These are phyloP conservation scores for Cylindricascospora bacillispora DNA, from an alignment of 1,139 yeast genomes.

Conservation along the genomic window DNA sequence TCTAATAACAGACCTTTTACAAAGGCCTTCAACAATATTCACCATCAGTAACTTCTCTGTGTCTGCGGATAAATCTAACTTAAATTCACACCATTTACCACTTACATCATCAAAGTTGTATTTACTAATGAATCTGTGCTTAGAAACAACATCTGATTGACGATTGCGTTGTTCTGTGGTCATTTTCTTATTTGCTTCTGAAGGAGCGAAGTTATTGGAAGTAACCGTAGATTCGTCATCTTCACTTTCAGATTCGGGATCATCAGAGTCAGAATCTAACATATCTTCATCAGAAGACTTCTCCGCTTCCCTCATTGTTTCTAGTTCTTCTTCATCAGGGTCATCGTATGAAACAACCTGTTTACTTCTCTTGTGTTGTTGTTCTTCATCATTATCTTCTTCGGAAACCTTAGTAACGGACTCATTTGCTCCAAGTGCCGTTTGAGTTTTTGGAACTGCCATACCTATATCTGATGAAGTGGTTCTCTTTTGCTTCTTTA, in stretches of 20 bases:
- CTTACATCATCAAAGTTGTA: constrained; percentile 81
- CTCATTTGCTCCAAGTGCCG: constrained; percentile 33
- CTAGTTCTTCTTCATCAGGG: constrained; percentile 88
- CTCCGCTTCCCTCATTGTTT: constrained; percentile 74
- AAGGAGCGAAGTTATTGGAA: constrained; percentile 22
- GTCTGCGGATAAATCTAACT: constrained; percentile 69
- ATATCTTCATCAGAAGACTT: constrained; percentile 52
- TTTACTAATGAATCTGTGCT: constrained; percentile 58
- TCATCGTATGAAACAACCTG: constrained; percentile 89
- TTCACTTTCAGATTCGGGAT: constrained; percentile 28
- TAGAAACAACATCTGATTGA: constrained; percentile 65
- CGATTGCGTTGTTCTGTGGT: constrained; percentile 64
- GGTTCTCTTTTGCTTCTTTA: constrained; percentile 61
- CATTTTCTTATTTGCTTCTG: constrained; percentile 27
- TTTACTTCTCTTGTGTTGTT: constrained; percentile 46
- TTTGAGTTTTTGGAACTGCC: constrained; percentile 48
- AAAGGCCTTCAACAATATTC: constrained; percentile 83
- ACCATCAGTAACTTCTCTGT: constrained; percentile 95
- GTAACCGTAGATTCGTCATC: constrained; percentile 29
- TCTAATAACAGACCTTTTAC: constrained; percentile 83
- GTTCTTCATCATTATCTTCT: constrained; percentile 63
- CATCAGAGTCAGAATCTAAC: constrained; percentile 29
- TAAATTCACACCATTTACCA: constrained; percentile 92
- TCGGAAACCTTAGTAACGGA: constrained; percentile 30
- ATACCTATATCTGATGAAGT: constrained; percentile 56